Percentiles rank a stretch among this genome's conserved stretches.
These are phyloP conservation scores for Diplodia scrobiculata DNA, from an alignment of 2,329 filamentous ascomycete genomes.

Conservation along the genomic window DNA sequence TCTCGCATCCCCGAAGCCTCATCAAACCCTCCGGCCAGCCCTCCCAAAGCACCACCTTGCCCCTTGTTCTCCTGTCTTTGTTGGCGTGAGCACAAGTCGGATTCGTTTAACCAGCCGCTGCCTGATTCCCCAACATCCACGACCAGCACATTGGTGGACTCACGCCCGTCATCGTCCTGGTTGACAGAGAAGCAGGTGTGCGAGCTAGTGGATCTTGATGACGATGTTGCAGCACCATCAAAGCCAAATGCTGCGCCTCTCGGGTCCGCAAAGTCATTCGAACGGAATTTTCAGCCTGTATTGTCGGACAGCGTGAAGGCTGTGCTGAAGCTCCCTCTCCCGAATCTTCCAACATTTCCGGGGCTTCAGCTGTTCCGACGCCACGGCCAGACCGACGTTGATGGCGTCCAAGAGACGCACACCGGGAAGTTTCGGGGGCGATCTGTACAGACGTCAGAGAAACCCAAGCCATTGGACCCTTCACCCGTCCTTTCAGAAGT, in stretches of 20 bases:
- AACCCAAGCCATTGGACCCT: not conserved
- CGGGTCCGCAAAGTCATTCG: not conserved
- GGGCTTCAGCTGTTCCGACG: not conserved
- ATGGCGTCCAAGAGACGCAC: not conserved
- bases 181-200: not conserved
- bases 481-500: not conserved
- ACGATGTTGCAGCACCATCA: not conserved
- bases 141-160: not conserved
- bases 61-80: slow-evolving; percentile 7
- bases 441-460: not conserved
- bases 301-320: not conserved
- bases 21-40: not conserved
- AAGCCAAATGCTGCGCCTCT: not conserved
- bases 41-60: not conserved
- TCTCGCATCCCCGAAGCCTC: not conserved
- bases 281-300: not conserved
- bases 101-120: not conserved
- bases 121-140: not conserved
- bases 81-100: slow-evolving; percentile 7
- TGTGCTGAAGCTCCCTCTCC: not conserved
- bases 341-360: not conserved
- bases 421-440: not conserved
- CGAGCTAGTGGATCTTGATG: not conserved
- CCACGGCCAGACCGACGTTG: not conserved
- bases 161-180: not conserved